phyloP scores from a whole-genome alignment of 495 filamentous ascomycete genomes.

The Neurospora discreta region DNA sequence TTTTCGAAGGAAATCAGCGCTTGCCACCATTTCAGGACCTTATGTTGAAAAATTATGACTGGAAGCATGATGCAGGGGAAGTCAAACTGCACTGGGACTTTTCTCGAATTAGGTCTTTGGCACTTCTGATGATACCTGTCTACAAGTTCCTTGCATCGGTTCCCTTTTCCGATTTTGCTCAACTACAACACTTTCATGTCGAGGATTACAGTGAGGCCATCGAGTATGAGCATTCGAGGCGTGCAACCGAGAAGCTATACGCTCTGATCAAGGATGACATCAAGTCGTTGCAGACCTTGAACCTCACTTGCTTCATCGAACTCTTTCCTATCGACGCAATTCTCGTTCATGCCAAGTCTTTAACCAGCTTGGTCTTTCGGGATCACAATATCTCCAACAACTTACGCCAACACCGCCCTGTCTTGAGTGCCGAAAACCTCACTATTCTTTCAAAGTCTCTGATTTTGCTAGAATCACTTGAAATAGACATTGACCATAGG shows the following conservation, averaged over 20 bases:
- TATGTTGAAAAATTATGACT: constrained; percentile 22
- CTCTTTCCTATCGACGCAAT: constrained; percentile 1
- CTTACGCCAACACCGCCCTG: neutral
- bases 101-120: constrained; percentile 13
- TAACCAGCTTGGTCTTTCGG: neutral
- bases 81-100: constrained; percentile 24
- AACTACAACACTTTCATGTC: constrained; percentile 12
- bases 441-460: neutral
- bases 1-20: constrained; percentile 16
- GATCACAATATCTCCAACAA: neutral
- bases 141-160: constrained; percentile 19
- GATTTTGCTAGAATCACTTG: neutral
- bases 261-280: constrained; percentile 12
- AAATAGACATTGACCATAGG: neutral
- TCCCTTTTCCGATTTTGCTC: constrained; percentile 6
- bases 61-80: constrained; percentile 14
- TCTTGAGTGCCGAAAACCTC: neutral
- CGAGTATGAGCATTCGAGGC: constrained; percentile 5
- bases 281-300: neutral
- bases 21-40: constrained; percentile 20
- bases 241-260: constrained; percentile 12
- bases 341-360: neutral
- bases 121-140: constrained; percentile 20
- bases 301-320: neutral
- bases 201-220: constrained; percentile 17